Base-by-base conservation (phyloP, 768 basidiomycete species). In the Astraeus odoratus region DNA sequence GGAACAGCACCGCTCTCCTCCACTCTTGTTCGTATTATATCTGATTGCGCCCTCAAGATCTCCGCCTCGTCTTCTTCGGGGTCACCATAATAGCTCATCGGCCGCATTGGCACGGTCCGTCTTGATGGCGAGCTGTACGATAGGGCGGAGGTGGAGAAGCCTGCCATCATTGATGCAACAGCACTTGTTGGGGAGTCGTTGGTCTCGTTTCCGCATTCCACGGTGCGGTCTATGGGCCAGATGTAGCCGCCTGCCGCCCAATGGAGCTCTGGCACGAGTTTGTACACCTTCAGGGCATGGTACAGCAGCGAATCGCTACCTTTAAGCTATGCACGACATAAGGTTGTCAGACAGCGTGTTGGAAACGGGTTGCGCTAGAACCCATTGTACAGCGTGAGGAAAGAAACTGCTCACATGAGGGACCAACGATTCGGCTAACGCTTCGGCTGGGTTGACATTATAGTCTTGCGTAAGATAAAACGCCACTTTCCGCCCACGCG, bases 181-280 rank as follows among this genome's bases (percentile, higher is more conserved):
- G n/a, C n/a, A 0, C 47, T 42, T 18, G 47, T 53, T n/a, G 60
- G 55, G 1, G 56, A 54, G 3, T 67, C 64, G 7, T 52, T 49
- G 45, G 69, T 63, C 30, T 80, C 77, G 42, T 67, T 68, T 30
- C 71, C 71, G 44, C 76, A 73, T 55, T 88, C 83, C 16, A 88
- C 81, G 0, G 76, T 74, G 41, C 77, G 76, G 54, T 85, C 82
- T 20, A 77, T 70, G 0, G 86, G 80, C 87, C 88, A 90, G 49
- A 90, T 71, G 59, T 83, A 88, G 16, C 86, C 86, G 2, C 86
- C 86, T 25, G 88, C 87, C 15, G 81, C 78, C 82, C 85, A 90
- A 48, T 83, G 83, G 1, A 90, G 72, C 49, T 83, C 83, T 0
- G 85, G 83, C 1, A 67, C 61, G 37, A 90, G 77, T 48, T 87